phyloP scores from a whole-genome alignment of 2,329 filamentous ascomycete species.

The Diaporthe velutina region DNA sequence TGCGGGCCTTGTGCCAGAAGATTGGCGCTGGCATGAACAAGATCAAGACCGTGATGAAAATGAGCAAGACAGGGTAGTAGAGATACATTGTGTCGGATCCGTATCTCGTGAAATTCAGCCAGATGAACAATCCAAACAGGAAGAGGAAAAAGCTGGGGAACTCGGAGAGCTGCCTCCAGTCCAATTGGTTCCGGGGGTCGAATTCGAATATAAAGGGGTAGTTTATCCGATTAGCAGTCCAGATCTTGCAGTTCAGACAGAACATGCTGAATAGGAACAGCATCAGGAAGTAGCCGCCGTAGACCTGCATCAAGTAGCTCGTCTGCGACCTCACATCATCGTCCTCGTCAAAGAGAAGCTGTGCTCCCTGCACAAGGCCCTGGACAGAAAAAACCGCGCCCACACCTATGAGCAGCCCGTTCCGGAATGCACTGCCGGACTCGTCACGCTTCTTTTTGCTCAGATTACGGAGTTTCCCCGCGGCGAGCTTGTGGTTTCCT shows the following conservation, averaged over 20 bases:
- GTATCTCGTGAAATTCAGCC: slow-evolving; percentile 86
- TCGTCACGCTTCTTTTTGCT: slow-evolving; percentile 69
- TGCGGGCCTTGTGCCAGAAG: slow-evolving; percentile 81
- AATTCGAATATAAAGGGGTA: slow-evolving; percentile 98
- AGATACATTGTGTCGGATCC: slow-evolving; percentile 78
- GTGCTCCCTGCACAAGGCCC: slow-evolving; percentile 71
- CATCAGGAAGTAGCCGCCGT: slow-evolving; percentile 91
- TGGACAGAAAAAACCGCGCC: slow-evolving; percentile 76
- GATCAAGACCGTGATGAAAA: slow-evolving; percentile 75
- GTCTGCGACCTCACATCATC: slow-evolving; percentile 64
- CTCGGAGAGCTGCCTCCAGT: slow-evolving; percentile 90
- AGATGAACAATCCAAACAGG: slow-evolving; percentile 83
- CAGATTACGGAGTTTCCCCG: slow-evolving; percentile 85
- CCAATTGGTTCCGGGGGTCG: slow-evolving; percentile 84
- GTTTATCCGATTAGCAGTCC: slow-evolving; percentile 89
- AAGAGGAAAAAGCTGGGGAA: slow-evolving; percentile 89
- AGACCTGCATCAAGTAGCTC: slow-evolving; percentile 85
- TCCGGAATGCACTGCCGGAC: slow-evolving; percentile 70
- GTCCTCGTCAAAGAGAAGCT: slow-evolving; percentile 66
- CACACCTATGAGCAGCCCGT: slow-evolving; percentile 76
- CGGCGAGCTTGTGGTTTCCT: slow-evolving; percentile 92
- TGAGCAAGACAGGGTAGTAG: slow-evolving; percentile 88
- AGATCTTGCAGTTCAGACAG: slow-evolving; percentile 85
- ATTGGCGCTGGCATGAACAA: slow-evolving; percentile 82
- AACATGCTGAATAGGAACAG: slow-evolving; percentile 87